Base-by-base conservation (phyloP, 1,284 basidiomycete species). In the Meira nashicola region DNA sequence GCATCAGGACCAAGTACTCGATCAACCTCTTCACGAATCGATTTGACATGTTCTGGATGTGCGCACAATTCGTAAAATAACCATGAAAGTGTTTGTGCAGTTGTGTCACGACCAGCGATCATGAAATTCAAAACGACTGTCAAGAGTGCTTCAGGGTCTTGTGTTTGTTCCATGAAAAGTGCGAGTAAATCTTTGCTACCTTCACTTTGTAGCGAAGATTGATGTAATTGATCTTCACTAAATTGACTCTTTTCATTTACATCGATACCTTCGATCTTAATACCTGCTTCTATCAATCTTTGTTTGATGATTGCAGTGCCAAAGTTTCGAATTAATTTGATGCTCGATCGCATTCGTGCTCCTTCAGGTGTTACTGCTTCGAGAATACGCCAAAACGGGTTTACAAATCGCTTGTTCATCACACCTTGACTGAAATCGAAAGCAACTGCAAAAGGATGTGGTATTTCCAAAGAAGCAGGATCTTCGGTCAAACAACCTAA, bases 371-470 rank as follows among this genome's bases (percentile, higher is more conserved):
- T 17, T 7, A 56, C 15, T 17, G 49, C 23, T 62, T 79, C 77
- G 23, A 60, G 63, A 28, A 72, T 41, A 9, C 39, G 23, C 37
- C 60, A 64, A 11, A 63, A 23, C 40, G 71, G 74, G 44, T 55
- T 66, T 38, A 65, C 56, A 19, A 73, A 68, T 33, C 61, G 56
- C 41, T 59, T 56, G 52, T 77, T 67, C 62, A 77, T 70, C 4
- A 76, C 60, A 5, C 60, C 57, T 54, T 78, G 77, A 0, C 66
- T 71, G 48, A 66, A 71, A 62, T 78, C 77, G 51, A 79, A 79
- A 33, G 74, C 74, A 9, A 59, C 57, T 0, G 76, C 73, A 28
- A 79, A 79, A 2, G 66, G 63, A 10, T 77, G 73, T 12, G 66
- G 63, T n/a, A 54, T 59, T n/a, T 69, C 61, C 23, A 72, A 62